phyloP scores from a whole-genome alignment of 305 asterid genomes.

The Fraxinus baroniana region DNA sequence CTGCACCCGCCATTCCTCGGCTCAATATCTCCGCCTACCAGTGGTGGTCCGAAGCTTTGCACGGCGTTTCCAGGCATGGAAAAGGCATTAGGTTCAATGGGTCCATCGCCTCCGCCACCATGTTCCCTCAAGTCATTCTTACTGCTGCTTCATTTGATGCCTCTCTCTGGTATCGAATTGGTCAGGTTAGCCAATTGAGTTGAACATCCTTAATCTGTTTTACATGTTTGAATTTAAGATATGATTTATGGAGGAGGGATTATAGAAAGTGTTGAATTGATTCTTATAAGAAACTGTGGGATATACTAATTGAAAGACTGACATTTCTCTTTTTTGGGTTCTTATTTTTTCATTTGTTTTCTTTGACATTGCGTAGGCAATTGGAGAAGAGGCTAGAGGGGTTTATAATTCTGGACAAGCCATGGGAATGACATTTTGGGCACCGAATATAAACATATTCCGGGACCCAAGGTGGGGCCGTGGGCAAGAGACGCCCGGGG shows the following conservation, averaged over 20 bases:
- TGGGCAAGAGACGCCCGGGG: constrained; percentile 82
- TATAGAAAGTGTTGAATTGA: not conserved
- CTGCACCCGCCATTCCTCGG: constrained; percentile 60
- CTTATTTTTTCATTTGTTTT: not conserved
- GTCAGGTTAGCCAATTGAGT: constrained; percentile 38
- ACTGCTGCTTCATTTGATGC: constrained; percentile 62
- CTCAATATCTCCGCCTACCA: constrained; percentile 66
- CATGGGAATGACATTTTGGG: constrained; percentile 80
- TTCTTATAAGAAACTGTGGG: not conserved
- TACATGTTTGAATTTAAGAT: not conserved
- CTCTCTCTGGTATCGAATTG: constrained; percentile 64
- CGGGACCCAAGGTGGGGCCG: constrained; percentile 93
- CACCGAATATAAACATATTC: constrained; percentile 71
- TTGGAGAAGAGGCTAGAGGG: constrained; percentile 71
- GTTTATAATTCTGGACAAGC: constrained; percentile 67
- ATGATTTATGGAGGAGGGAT: not conserved
- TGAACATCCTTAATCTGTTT: not conserved
- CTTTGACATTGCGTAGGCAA: constrained; percentile 38
- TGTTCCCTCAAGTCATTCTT: constrained; percentile 73
- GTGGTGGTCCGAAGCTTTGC: constrained; percentile 90
- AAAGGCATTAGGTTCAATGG: constrained; percentile 58
- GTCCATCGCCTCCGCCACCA: constrained; percentile 52
- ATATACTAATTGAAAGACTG: not conserved
- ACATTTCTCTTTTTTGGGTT: not conserved
- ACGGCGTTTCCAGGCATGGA: constrained; percentile 66